Evolutionary conservation across 2,329 filamentous ascomycete species (phyloP).

Genomic region (Diplodia scrobiculata): DNA sequence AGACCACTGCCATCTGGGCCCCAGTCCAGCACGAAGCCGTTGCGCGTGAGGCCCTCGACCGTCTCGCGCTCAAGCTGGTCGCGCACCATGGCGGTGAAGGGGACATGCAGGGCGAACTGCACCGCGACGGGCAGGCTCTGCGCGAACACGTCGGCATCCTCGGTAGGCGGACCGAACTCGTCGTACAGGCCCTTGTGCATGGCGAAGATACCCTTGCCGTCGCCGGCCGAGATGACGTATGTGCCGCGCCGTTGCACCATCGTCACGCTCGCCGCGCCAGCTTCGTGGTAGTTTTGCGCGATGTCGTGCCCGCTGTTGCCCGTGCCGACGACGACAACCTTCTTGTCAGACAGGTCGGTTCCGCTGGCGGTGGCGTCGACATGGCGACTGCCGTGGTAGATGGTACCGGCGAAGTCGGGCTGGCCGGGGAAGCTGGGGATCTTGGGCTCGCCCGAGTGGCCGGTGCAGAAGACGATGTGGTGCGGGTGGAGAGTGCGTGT

Average conservation of each 20-base stretch:
- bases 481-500: slow-evolving; percentile 60
- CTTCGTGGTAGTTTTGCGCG: slow-evolving; percentile 66
- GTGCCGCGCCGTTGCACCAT: slow-evolving; percentile 70
- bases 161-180: slow-evolving; percentile 58
- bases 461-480: slow-evolving; percentile 68
- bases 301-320: slow-evolving; percentile 72
- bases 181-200: slow-evolving; percentile 52
- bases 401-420: slow-evolving; percentile 59
- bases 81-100: slow-evolving; percentile 44
- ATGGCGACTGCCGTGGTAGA: slow-evolving; percentile 55
- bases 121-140: slow-evolving; percentile 62
- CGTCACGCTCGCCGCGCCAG: slow-evolving; percentile 66
- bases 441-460: slow-evolving; percentile 67
- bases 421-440: slow-evolving; percentile 53
- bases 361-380: slow-evolving; percentile 51
- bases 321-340: slow-evolving; percentile 66
- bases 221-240: slow-evolving; percentile 61
- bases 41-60: slow-evolving; percentile 54
- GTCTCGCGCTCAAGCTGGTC: slow-evolving; percentile 43
- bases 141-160: slow-evolving; percentile 66
- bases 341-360: slow-evolving; percentile 56
- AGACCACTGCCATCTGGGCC: slow-evolving; percentile 62
- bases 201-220: slow-evolving; percentile 57
- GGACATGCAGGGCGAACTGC: slow-evolving; percentile 61
- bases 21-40: slow-evolving; percentile 63